Conservation (phyloP, 179 eudicot genomes). For the Patellifolia procumbens region DNA sequence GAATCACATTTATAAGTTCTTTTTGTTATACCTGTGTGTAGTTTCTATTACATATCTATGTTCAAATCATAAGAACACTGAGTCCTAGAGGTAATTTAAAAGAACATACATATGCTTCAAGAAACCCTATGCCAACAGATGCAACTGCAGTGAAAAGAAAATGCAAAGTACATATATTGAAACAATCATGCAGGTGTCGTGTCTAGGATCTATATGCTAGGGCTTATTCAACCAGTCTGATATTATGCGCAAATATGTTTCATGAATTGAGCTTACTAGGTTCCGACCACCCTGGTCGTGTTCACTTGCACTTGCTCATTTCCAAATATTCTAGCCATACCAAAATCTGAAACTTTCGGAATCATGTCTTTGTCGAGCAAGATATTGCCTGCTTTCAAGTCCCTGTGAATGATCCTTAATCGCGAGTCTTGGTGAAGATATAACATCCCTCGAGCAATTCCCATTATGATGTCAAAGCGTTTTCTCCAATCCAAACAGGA, state of each 20-base stretch:
- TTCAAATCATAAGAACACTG: no score
- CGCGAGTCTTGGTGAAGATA: constrained; percentile 59
- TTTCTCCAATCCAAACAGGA: constrained; percentile 39
- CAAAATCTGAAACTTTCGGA: constrained; percentile 56
- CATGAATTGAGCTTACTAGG: constrained; percentile 28
- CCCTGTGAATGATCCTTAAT: constrained; percentile 48
- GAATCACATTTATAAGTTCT: no score
- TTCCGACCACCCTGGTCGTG: constrained; percentile 44
- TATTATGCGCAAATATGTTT: neutral
- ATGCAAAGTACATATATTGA: no score
- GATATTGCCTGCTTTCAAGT: constrained; percentile 47
- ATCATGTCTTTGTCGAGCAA: constrained; percentile 46
- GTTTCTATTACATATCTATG: no score
- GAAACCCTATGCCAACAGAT: no score
- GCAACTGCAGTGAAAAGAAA: no score
- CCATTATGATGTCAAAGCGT: constrained; percentile 42
- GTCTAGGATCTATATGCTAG: no score
- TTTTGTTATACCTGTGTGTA: no score
- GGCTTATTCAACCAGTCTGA: neutral
- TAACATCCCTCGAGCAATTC: constrained; percentile 51
- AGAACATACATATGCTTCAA: no score
- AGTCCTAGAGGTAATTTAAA: no score
- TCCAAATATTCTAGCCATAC: constrained; percentile 49
- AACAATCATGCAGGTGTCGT: no score
- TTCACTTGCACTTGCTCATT: constrained; percentile 40